A percentile compares a stretch with the other conserved stretches of the same genome.
Evolutionary conservation across 83 land plant genomes (phyloP).

Genomic region (Diphasiastrum complanatum): DNA sequence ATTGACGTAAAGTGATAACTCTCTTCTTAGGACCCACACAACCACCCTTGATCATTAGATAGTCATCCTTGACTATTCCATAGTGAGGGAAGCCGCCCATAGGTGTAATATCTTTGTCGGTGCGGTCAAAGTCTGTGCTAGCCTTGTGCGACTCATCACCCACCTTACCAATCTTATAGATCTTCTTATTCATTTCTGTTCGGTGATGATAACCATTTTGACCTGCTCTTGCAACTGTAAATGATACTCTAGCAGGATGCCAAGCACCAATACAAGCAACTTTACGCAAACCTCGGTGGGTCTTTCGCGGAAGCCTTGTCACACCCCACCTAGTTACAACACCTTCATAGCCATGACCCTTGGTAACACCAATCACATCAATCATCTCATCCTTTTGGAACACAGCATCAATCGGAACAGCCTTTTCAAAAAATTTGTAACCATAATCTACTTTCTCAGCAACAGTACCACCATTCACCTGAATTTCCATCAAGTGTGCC

Average conservation of each 20-base stretch:
- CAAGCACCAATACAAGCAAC: slow-evolving; percentile 95
- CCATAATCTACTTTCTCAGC: slow-evolving; percentile 84
- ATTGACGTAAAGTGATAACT: slow-evolving; percentile 64
- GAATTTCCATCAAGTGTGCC: slow-evolving; percentile 89
- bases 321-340: slow-evolving; percentile 94
- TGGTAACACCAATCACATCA: slow-evolving; percentile 83
- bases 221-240: slow-evolving; percentile 88
- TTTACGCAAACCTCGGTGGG: slow-evolving; percentile 79
- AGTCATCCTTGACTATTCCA: slow-evolving; percentile 69
- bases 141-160: slow-evolving; percentile 58
- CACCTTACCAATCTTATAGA: slow-evolving; percentile 72
- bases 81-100: slow-evolving; percentile 82
- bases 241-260: slow-evolving; percentile 91
- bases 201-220: slow-evolving; percentile 90
- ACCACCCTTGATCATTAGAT: slow-evolving; percentile 72
- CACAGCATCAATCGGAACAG: slow-evolving; percentile 66
- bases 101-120: slow-evolving; percentile 73
- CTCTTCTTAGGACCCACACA: slow-evolving; percentile 75
- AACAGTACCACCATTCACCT: slow-evolving; percentile 74
- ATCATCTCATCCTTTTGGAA: slow-evolving; percentile 92
- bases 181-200: slow-evolving; percentile 90
- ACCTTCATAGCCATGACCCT: slow-evolving; percentile 89
- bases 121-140: slow-evolving; percentile 61
- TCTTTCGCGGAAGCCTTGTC: slow-evolving; percentile 80
- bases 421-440: slow-evolving; percentile 72